phyloP scores from a whole-genome alignment of 176 grass and related monocot genomes.

The Rhynchospora tenuis region DNA sequence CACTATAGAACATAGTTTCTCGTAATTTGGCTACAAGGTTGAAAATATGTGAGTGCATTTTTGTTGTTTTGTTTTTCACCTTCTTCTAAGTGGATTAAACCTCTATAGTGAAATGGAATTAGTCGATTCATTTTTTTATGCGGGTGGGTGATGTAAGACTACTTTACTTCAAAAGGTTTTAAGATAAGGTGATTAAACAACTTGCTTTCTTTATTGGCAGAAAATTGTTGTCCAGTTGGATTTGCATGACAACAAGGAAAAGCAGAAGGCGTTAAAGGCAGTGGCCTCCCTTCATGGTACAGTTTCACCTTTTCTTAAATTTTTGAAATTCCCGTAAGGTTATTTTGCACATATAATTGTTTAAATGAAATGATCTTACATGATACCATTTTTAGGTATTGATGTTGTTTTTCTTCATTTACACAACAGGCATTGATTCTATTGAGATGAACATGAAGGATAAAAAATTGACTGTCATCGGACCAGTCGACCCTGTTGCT shows the following conservation, averaged over 20 bases:
- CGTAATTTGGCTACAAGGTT: not conserved
- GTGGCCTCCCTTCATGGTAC: conserved; percentile 53
- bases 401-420: not conserved
- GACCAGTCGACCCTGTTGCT: conserved; percentile 59
- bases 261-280: conserved; percentile 81
- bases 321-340: not conserved
- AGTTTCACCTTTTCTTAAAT: not conserved
- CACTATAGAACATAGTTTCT: not conserved
- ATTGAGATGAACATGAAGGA: conserved; percentile 70
- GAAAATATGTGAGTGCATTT: not conserved
- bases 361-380: not conserved
- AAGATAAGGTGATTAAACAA: not conserved
- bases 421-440: conserved; percentile 51
- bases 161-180: not conserved
- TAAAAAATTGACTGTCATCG: conserved; percentile 65
- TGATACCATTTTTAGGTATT: not conserved
- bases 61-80: not conserved
- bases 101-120: not conserved
- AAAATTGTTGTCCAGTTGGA: conserved; percentile 79
- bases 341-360: not conserved
- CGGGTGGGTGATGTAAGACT: not conserved
- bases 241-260: conserved; percentile 60
- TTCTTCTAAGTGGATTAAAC: not conserved
- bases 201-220: conserved; percentile 32
- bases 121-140: not conserved